Percentiles rank a stretch among this genome's conserved stretches.
phyloP scores from a whole-genome alignment of 192 early-diverging fungal genomes.

The Podila clonocystis region DNA sequence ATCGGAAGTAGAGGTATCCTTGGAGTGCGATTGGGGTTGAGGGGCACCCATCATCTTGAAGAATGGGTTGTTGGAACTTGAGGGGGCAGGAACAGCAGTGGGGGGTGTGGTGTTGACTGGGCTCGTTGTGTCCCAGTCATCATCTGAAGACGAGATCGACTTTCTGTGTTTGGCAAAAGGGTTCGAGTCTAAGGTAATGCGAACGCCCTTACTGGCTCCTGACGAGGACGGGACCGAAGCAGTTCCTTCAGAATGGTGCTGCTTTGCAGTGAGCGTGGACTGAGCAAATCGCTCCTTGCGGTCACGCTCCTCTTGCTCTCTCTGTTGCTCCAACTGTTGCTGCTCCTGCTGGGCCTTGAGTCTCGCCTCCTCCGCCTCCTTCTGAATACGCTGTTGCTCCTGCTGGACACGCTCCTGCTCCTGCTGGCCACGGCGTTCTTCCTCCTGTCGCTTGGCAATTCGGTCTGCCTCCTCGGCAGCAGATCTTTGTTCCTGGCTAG shows the following conservation, averaged over 20 bases:
- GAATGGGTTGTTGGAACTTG: constrained; percentile 42
- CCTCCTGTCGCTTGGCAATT: constrained; percentile 18
- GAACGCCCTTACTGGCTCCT: constrained; percentile 17
- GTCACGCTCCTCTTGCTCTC: constrained; percentile 38
- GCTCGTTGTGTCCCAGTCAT: constrained; percentile 44
- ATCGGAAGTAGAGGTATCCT: constrained; percentile 41
- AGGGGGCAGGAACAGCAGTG: neutral
- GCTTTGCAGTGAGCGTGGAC: constrained; percentile 28
- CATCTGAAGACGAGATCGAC: constrained; percentile 40
- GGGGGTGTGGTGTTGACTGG: constrained; percentile 24
- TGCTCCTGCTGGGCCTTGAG: neutral
- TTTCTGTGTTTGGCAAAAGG: constrained; percentile 48
- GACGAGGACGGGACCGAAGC: neutral
- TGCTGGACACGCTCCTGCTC: constrained; percentile 6
- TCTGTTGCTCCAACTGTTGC: constrained; percentile 6
- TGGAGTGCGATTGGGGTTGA: constrained; percentile 12
- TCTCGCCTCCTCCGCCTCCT: neutral
- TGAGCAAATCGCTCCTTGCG: constrained; percentile 46
- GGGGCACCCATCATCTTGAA: constrained; percentile 27
- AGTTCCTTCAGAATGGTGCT: constrained; percentile 8
- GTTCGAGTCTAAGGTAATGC: constrained; percentile 40
- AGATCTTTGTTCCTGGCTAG: constrained; percentile 6
- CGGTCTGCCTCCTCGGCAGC: constrained; percentile 13
- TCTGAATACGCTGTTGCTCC: constrained; percentile 7
- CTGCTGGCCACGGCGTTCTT: constrained; percentile 1